These are phyloP conservation scores for Tricholoma matsutake DNA, from an alignment of 768 basidiomycete species.

Conservation along the genomic window DNA sequence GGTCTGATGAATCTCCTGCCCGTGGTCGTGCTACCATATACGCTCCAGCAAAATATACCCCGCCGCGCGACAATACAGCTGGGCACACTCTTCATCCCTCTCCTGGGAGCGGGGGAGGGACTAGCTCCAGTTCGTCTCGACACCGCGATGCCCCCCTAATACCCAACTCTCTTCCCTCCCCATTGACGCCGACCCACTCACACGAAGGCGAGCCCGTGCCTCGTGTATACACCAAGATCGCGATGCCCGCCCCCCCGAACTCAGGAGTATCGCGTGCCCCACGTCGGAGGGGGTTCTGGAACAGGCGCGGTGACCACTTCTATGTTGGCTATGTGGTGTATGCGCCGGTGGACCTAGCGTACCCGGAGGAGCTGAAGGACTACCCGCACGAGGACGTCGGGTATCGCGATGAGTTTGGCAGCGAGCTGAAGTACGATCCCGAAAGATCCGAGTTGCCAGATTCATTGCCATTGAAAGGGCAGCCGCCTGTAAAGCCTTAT, in stretches of 20 bases:
- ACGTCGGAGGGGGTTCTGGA: conserved; percentile 65
- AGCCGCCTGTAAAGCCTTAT: conserved; percentile 54
- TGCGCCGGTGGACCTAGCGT: conserved; percentile 52
- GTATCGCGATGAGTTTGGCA: conserved; percentile 53
- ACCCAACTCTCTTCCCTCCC: conserved; percentile 11
- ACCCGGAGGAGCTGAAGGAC: conserved; percentile 55
- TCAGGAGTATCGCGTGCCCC: conserved; percentile 23
- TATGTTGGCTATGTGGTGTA: conserved; percentile 56
- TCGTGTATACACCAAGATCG: conserved; percentile 2
- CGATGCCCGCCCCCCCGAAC: conserved; percentile 8
- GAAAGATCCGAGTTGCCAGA: conserved; percentile 57
- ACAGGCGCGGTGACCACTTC: conserved; percentile 71
- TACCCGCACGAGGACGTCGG: conserved; percentile 57
- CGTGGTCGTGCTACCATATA: conserved; percentile 1
- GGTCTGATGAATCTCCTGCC: conserved; percentile 10
- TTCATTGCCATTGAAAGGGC: conserved; percentile 56
- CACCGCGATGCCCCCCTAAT: background rate
- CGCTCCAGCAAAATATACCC: conserved; percentile 4
- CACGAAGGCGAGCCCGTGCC: background rate
- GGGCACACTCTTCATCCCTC: conserved; percentile 18
- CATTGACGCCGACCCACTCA: conserved; percentile 9
- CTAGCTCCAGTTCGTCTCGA: background rate
- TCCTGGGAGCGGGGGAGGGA: background rate
- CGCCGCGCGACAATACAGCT: conserved; percentile 12
- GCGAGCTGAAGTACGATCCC: conserved; percentile 36